Base-by-base conservation (phyloP, 306 rosid species). In the Ochetophila trinervis region DNA sequence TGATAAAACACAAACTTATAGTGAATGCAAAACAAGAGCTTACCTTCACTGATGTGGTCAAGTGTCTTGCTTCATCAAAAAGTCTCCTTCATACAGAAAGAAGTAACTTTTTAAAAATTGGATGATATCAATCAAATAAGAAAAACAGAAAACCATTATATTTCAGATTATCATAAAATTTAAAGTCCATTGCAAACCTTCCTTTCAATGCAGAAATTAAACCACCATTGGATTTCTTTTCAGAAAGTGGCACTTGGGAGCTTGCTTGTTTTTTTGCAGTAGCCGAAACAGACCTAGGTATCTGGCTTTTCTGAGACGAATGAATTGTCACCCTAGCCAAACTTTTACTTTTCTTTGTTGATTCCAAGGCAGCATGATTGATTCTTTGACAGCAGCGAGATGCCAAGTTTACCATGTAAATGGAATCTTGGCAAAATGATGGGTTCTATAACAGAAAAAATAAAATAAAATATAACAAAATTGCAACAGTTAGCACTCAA, bases 351-450 rank as follows among this genome's bases (percentile, higher is more conserved):
- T 83, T 86, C 82, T 71, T 88, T 22, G 65, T 35, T 6, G 83
- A 70, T 49, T 54, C 77, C 5, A 67, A 55, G 65, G 63, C 56
- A 48, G 56, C 54, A 54, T 10, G 71, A 56, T 68, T 58, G 21
- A 55, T 69, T 36, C 57, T 63, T 80, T 75, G 91, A 79, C 84
- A 85, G 59, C 84, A 84, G 48, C 95, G 85, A 66, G 93, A 84
- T 17, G 86, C 87, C 80, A 92, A 82, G 57, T 79, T 89, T 49
- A 82, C 53, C 89, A 87, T 87, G 75, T 84, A 82, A 48, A 87
- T 53, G 57, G 96, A 84, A 72, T 89, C 96, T 87, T 79, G 98
- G 79, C 98, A 89, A 71, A 84, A 73, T 23, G 83, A 64, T 37
- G 91, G 89, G 60, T 76, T 93, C 97, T 93, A 64, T 45, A 60